Evolutionary conservation across 1,284 basidiomycete genomes (phyloP).

Genomic region (Sparassis latifolia): DNA sequence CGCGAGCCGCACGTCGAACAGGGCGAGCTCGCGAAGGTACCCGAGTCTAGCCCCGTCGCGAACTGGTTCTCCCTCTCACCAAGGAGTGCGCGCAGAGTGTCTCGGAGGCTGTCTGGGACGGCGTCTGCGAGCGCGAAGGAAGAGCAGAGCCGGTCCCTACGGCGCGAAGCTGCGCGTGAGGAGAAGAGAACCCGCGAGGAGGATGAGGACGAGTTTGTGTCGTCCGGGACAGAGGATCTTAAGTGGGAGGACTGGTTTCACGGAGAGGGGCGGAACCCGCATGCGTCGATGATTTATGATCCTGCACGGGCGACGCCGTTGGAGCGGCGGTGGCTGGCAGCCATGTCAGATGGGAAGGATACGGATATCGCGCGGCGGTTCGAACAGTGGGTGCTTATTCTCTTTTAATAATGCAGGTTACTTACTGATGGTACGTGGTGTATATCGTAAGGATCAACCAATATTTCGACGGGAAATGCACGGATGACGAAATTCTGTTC

Average conservation of each 20-base stretch:
- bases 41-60: conserved; percentile 20
- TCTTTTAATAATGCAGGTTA: not conserved
- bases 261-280: conserved; percentile 40
- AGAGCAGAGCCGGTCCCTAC: not conserved
- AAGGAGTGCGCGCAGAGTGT: conserved; percentile 37
- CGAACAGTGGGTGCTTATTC: conserved; percentile 47
- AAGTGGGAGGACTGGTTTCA: conserved; percentile 40
- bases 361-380: conserved; percentile 54
- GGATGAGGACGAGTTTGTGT: conserved; percentile 25
- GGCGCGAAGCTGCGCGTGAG: too few species aligned
- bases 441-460: conserved; percentile 55
- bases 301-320: conserved; percentile 74
- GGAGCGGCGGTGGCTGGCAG: conserved; percentile 75
- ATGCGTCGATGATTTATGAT: conserved; percentile 68
- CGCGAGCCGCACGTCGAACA: conserved; percentile 13
- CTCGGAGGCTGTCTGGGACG: conserved; percentile 36
- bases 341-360: conserved; percentile 79
- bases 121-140: too few species aligned
- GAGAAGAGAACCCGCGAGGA: conserved; percentile 25
- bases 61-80: conserved; percentile 42
- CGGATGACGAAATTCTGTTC: conserved; percentile 76
- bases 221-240: conserved; percentile 23
- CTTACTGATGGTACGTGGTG: not conserved
- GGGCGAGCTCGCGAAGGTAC: conserved; percentile 17
- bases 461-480: conserved; percentile 77